Conservation (phyloP, 192 early-diverging fungal genomes). For the Rhizophagus sp. region DNA sequence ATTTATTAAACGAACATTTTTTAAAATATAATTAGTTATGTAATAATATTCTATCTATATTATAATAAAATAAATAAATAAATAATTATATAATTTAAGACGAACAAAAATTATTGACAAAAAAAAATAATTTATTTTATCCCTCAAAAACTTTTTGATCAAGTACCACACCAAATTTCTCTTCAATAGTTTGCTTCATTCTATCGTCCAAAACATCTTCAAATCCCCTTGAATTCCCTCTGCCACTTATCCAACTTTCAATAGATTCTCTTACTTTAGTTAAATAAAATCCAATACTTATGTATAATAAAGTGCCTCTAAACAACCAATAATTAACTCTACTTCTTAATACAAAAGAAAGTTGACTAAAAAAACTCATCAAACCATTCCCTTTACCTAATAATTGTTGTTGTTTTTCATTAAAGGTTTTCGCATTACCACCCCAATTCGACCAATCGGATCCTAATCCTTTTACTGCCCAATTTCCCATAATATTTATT, state of each 20-base stretch:
- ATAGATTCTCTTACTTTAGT: slow-evolving; percentile 45
- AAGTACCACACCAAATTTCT: slow-evolving; percentile 76
- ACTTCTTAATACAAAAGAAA: slow-evolving; percentile 30
- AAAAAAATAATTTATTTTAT: slow-evolving; percentile 35
- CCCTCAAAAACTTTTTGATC: slow-evolving; percentile 78
- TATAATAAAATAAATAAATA: too few species aligned
- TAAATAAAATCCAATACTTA: slow-evolving; percentile 62
- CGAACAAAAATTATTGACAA: neutral
- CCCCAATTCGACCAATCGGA: slow-evolving; percentile 43
- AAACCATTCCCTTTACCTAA: neutral
- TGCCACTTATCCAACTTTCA: slow-evolving; percentile 37
- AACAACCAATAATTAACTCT: slow-evolving; percentile 55
- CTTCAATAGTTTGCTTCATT: slow-evolving; percentile 65
- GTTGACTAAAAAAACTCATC: slow-evolving; percentile 24
- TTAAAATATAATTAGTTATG: too few species aligned
- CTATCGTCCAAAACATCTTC: slow-evolving; percentile 76
- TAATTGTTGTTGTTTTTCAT: neutral
- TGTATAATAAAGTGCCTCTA: slow-evolving; percentile 55
- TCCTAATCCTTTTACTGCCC: slow-evolving; percentile 64
- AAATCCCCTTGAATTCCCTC: slow-evolving; percentile 52
- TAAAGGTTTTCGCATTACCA: neutral
- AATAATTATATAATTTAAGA: too few species aligned
- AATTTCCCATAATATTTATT: slow-evolving; percentile 81
- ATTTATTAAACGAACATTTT: too few species aligned
- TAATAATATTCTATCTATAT: too few species aligned